phyloP scores from a whole-genome alignment of 2,329 filamentous ascomycete genomes.

The Colletotrichum noveboracense region DNA sequence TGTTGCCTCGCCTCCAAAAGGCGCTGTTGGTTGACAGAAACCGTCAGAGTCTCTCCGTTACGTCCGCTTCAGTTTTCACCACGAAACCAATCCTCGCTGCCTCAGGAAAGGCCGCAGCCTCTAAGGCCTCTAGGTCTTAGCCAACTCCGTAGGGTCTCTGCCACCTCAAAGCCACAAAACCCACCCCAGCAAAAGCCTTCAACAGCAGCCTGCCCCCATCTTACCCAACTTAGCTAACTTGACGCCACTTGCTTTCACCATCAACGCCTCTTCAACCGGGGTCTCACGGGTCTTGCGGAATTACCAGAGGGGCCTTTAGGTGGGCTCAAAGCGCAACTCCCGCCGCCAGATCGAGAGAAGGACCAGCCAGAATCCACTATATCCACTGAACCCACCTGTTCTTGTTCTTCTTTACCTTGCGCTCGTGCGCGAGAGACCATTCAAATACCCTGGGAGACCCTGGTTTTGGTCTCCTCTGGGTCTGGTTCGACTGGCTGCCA shows the following conservation, averaged over 20 bases:
- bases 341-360: slow-evolving; percentile 10
- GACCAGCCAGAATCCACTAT: background rate
- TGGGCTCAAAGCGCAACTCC: slow-evolving; percentile 6
- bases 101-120: slow-evolving; percentile 1
- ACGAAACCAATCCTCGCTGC: background rate
- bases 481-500: background rate
- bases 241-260: slow-evolving; percentile 2
- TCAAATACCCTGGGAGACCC: slow-evolving; percentile 16
- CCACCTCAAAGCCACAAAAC: slow-evolving; percentile 7
- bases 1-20: background rate
- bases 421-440: background rate
- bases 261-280: slow-evolving; percentile 11
- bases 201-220: background rate
- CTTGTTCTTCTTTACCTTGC: slow-evolving; percentile 8
- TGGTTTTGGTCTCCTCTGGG: background rate
- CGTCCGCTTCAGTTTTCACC: background rate
- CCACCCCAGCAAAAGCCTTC: background rate
- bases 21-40: background rate
- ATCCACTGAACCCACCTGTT: slow-evolving; percentile 6
- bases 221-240: background rate
- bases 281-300: slow-evolving; percentile 12
- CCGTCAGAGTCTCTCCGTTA: background rate
- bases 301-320: slow-evolving; percentile 7
- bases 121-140: background rate
- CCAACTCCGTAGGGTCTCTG: background rate